A percentile compares a stretch with the other conserved stretches of the same genome.
These are phyloP conservation scores for Fusarium sp. DNA, from an alignment of 2,329 filamentous ascomycete genomes.

Conservation along the genomic window DNA sequence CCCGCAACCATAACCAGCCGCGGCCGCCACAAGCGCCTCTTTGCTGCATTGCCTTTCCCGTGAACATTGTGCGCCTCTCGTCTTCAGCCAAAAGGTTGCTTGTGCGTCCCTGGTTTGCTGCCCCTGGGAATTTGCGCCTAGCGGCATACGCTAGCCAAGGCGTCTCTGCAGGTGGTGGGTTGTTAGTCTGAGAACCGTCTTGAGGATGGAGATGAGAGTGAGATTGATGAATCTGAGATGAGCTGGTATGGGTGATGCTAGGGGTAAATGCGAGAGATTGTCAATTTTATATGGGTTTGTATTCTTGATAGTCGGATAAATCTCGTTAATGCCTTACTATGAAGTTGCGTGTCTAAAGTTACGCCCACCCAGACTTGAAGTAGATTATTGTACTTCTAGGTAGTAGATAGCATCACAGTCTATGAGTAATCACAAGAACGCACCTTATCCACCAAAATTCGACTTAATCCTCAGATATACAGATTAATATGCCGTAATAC, in stretches of 20 bases:
- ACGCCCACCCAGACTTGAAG: background rate
- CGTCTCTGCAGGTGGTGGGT: constrained; percentile 37
- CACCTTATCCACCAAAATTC: constrained; percentile 33
- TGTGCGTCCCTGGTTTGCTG: background rate
- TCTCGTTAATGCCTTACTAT: background rate
- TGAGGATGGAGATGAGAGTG: constrained; percentile 22
- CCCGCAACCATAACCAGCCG: constrained; percentile 19
- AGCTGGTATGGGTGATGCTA: constrained; percentile 21
- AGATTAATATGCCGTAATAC: constrained; percentile 1
- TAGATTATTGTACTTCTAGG: background rate
- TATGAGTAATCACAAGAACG: constrained; percentile 13
- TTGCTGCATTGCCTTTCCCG: constrained; percentile 23
- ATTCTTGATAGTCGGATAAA: background rate
- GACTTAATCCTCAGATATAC: constrained; percentile 2
- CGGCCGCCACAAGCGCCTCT: constrained; percentile 46
- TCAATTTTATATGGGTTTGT: constrained; percentile 12
- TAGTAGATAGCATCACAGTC: too few relatives aligned
- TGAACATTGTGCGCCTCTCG: constrained; percentile 17
- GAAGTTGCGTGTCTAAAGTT: background rate
- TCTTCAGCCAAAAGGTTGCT: constrained; percentile 14
- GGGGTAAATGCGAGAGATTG: constrained; percentile 15
- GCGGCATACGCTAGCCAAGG: constrained; percentile 32
- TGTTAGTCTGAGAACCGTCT: constrained; percentile 36
- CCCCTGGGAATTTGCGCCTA: constrained; percentile 34
- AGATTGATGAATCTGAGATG: constrained; percentile 30